Percentiles rank a stretch among this genome's conserved stretches.
phyloP scores from a whole-genome alignment of 2,329 filamentous ascomycete genomes.

The Albifimbria verrucaria region DNA sequence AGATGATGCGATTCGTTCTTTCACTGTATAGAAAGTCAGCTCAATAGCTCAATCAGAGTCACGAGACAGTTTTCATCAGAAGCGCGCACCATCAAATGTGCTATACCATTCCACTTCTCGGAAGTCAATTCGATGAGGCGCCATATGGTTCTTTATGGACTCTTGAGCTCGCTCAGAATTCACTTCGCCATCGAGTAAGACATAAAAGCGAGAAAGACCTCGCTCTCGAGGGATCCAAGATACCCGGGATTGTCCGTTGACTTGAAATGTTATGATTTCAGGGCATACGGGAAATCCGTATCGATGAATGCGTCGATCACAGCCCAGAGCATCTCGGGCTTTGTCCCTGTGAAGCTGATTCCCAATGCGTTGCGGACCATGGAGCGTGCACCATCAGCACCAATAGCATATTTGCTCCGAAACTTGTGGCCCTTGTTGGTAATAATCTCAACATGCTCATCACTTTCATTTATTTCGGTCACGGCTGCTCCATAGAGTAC shows the following conservation, averaged over 20 bases:
- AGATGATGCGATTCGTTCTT: slow-evolving; percentile 23
- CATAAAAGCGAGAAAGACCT: slow-evolving; percentile 44
- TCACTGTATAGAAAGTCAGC: slow-evolving; percentile 15
- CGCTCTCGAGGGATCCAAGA: slow-evolving; percentile 47
- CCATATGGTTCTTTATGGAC: slow-evolving; percentile 41
- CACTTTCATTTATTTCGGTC: slow-evolving; percentile 51
- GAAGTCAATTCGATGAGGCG: slow-evolving; percentile 40
- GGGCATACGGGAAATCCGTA: slow-evolving; percentile 44
- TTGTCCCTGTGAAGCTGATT: slow-evolving; percentile 41
- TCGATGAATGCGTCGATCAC: slow-evolving; percentile 47
- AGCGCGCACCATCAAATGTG: slow-evolving; percentile 40
- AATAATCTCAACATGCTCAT: slow-evolving; percentile 39
- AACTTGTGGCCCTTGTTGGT: slow-evolving; percentile 29
- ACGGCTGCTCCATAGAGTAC: slow-evolving; percentile 38
- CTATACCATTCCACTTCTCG: slow-evolving; percentile 46
- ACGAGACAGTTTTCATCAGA: background rate
- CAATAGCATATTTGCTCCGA: slow-evolving; percentile 40
- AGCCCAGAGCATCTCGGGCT: slow-evolving; percentile 48
- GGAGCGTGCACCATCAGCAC: slow-evolving; percentile 51
- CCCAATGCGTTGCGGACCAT: slow-evolving; percentile 37
- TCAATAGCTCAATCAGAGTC: background rate
- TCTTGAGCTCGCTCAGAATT: slow-evolving; percentile 34
- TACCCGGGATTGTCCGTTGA: slow-evolving; percentile 41
- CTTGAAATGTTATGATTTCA: slow-evolving; percentile 46
- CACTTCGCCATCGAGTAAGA: slow-evolving; percentile 43